Conservation (phyloP, 129 eudicot species). For the Chrysanthemum lavandulifolium region DNA sequence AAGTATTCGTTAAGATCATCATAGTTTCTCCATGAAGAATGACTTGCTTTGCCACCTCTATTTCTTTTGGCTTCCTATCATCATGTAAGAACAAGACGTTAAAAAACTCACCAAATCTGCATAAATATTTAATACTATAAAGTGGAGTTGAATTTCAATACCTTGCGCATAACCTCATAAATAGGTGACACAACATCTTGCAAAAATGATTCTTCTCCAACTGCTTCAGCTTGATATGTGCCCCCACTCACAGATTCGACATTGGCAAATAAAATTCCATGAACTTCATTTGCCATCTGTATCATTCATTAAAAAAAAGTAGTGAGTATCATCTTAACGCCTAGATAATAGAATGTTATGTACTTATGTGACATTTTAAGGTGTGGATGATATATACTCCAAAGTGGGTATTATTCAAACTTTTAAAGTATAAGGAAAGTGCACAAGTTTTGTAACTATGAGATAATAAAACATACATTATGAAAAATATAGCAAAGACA, state of each 20-base stretch:
- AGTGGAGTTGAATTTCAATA: conserved; percentile 29
- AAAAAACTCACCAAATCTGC: conserved; percentile 22
- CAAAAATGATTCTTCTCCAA: conserved; percentile 73
- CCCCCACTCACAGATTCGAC: conserved; percentile 76
- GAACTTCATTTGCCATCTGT: conserved; percentile 85
- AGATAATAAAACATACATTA: conserved; percentile 51
- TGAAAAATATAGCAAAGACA: conserved; percentile 98
- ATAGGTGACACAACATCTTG: conserved; percentile 80
- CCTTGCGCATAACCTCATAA: conserved; percentile 85
- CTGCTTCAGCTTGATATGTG: conserved; percentile 57
- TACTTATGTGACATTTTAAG: neutral
- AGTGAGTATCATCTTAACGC: conserved; percentile 22
- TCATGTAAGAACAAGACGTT: conserved; percentile 30
- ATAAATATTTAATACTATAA: neutral
- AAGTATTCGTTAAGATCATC: conserved; percentile 97
- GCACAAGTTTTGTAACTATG: neutral
- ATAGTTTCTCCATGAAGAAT: conserved; percentile 97
- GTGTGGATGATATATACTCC: conserved; percentile 3
- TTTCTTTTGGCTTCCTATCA: conserved; percentile 88
- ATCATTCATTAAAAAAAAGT: conserved; percentile 9
- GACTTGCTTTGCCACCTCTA: conserved; percentile 91
- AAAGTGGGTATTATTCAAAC: conserved; percentile 1
- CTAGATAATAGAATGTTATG: neutral
- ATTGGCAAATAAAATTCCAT: conserved; percentile 71
- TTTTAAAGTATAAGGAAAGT: conserved; percentile 10